These are phyloP conservation scores for Heterobasidion annosum DNA, from an alignment of 1,284 basidiomycete species.

Conservation along the genomic window DNA sequence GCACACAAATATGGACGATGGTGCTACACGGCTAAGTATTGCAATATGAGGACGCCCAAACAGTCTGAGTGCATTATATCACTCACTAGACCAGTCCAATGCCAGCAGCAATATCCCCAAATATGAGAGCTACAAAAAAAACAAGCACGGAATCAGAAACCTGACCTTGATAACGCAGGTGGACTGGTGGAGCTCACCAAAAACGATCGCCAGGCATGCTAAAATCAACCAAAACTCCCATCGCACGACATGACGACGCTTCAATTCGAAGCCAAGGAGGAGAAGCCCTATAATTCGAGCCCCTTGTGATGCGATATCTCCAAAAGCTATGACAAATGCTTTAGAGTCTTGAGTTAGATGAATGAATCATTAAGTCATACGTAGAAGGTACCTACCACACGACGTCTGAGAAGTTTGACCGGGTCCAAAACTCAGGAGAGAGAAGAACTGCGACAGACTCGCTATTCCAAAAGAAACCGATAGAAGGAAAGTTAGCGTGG, in stretches of 20 bases:
- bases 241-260: slow-evolving; percentile 19
- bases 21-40: not conserved
- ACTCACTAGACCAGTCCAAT: not conserved
- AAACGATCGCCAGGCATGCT: slow-evolving; percentile 23
- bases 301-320: slow-evolving; percentile 33
- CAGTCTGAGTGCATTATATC: not conserved
- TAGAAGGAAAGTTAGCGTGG: slow-evolving; percentile 4
- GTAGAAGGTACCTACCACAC: slow-evolving; percentile 4
- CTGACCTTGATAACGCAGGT: not conserved
- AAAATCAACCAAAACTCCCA: slow-evolving; percentile 28
- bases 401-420: slow-evolving; percentile 1
- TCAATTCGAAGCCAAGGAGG: slow-evolving; percentile 32
- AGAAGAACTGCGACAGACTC: slow-evolving; percentile 9
- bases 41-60: too few species aligned
- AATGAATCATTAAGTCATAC: not conserved
- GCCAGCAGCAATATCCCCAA: not conserved
- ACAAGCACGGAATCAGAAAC: not conserved
- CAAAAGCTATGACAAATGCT: slow-evolving; percentile 45
- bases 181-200: slow-evolving; percentile 24
- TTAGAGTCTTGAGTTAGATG: not conserved
- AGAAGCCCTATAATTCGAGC: slow-evolving; percentile 34
- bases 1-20: not conserved
- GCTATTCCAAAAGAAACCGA: slow-evolving; percentile 6
- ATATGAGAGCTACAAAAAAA: not conserved
- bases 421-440: slow-evolving; percentile 6